These are phyloP conservation scores for Saprolegnia parasitica DNA, from an alignment of 352 stramenopile genomes.

Conservation along the genomic window DNA sequence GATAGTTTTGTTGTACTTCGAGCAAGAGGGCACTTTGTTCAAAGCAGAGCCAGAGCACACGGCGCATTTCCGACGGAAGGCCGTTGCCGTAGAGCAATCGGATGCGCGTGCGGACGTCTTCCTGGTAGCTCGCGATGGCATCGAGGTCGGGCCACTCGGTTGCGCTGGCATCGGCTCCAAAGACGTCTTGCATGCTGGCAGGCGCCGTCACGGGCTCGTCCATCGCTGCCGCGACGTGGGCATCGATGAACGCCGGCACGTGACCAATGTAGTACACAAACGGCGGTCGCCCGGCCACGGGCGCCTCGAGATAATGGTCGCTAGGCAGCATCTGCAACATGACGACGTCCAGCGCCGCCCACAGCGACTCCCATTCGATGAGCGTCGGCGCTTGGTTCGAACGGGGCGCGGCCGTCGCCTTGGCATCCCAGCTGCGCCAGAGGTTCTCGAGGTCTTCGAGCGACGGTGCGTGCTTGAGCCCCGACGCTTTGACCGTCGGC, in stretches of 20 bases:
- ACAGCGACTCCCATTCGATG: not conserved
- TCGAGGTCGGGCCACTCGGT: not conserved
- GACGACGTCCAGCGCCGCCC: not conserved
- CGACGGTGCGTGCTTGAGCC: constrained; percentile 8
- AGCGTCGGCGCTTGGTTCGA: not conserved
- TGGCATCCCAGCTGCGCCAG: constrained; percentile 5
- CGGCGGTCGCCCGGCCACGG: not conserved
- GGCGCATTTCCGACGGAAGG: not conserved
- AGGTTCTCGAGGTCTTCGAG: constrained; percentile 15
- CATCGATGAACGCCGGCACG: not conserved
- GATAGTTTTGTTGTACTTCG: not conserved
- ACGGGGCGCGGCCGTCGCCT: not conserved
- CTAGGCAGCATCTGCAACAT: not conserved
- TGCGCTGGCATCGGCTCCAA: not conserved
- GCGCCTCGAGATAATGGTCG: not conserved
- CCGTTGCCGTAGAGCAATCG: not conserved
- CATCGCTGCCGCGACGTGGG: not conserved
- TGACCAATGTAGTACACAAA: constrained; percentile 1
- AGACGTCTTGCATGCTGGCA: not conserved
- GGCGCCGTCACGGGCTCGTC: not conserved
- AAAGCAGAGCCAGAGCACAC: constrained; percentile 11
- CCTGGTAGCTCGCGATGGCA: not conserved
- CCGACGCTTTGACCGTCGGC: not conserved
- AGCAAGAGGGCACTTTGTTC: not conserved
- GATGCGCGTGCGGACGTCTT: not conserved